Evolutionary conservation across 495 filamentous ascomycete species (phyloP).

Genomic region (Jackrogersella minutella): DNA sequence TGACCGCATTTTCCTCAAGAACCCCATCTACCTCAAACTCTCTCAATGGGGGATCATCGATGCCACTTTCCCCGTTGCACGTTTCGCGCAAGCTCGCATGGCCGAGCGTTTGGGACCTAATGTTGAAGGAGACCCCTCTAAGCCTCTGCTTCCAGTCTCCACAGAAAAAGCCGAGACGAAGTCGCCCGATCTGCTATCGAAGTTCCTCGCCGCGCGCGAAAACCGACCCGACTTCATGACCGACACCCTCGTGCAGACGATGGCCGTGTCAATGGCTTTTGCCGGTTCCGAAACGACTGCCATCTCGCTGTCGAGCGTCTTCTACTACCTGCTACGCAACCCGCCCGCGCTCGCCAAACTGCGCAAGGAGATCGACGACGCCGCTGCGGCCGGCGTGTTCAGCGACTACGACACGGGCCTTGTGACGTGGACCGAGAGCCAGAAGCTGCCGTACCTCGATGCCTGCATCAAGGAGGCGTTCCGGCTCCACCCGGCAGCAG

Average conservation of each 20-base stretch:
- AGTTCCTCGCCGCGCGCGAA: constrained; percentile 65
- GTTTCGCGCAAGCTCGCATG: constrained; percentile 66
- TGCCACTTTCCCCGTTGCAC: constrained; percentile 67
- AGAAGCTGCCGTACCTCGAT: constrained; percentile 68
- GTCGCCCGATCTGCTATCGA: constrained; percentile 67
- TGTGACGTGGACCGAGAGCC: constrained; percentile 67
- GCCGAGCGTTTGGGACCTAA: constrained; percentile 58
- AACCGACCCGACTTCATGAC: constrained; percentile 72
- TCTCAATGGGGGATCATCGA: constrained; percentile 60
- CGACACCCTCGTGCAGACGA: constrained; percentile 68
- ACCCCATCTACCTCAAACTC: constrained; percentile 62
- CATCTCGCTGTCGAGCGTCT: constrained; percentile 66
- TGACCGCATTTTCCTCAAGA: constrained; percentile 68
- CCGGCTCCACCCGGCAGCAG: constrained; percentile 69
- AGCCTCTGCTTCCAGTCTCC: constrained; percentile 48
- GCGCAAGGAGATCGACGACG: constrained; percentile 62
- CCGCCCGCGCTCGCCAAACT: constrained; percentile 55
- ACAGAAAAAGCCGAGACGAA: constrained; percentile 55
- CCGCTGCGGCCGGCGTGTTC: constrained; percentile 57
- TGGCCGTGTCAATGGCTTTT: constrained; percentile 72
- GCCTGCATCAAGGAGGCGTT: constrained; percentile 75
- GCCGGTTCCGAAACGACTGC: constrained; percentile 70
- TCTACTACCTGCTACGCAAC: constrained; percentile 70
- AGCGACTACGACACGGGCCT: constrained; percentile 60
- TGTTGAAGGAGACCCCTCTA: constrained; percentile 42